A percentile compares a stretch with the other conserved stretches of the same genome.
Conservation (phyloP, 345 rosid genomes). For the Microcos paniculata region DNA sequence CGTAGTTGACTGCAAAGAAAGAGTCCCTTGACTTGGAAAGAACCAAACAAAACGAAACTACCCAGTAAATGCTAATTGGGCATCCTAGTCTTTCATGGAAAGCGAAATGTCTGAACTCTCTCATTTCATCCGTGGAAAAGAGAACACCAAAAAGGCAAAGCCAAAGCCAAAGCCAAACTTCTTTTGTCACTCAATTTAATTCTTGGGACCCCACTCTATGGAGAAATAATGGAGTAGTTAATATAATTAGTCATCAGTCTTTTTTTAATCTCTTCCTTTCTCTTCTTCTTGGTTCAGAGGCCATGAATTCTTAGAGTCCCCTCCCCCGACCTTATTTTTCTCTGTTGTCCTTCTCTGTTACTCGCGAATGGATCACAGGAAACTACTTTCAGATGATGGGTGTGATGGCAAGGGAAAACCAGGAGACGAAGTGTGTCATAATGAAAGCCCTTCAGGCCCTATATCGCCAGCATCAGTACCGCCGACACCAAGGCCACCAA, state of each 20-base stretch:
- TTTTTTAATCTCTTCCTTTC: neutral
- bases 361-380: neutral
- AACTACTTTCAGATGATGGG: neutral
- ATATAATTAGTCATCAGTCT: neutral
- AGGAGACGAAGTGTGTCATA: too few relatives aligned
- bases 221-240: neutral
- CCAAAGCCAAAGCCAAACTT: neutral
- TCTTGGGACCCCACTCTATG: neutral
- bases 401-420: too few relatives aligned
- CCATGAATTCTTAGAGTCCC: neutral
- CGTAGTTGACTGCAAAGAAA: neutral
- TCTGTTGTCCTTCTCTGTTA: neutral
- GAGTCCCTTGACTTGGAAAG: neutral
- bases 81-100: neutral
- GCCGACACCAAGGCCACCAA: too few relatives aligned
- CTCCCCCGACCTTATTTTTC: neutral
- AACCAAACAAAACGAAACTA: neutral
- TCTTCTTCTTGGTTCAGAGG: neutral
- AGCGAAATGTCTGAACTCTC: constrained; percentile 1
- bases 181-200: neutral
- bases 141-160: neutral
- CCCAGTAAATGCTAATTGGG: neutral
- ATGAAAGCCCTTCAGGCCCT: too few relatives aligned
- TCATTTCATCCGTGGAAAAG: neutral
- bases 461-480: too few relatives aligned